A percentile compares a stretch with the other conserved stretches of the same genome.
phyloP scores from a whole-genome alignment of 106 monocot species.

The Dioscorea alata region DNA sequence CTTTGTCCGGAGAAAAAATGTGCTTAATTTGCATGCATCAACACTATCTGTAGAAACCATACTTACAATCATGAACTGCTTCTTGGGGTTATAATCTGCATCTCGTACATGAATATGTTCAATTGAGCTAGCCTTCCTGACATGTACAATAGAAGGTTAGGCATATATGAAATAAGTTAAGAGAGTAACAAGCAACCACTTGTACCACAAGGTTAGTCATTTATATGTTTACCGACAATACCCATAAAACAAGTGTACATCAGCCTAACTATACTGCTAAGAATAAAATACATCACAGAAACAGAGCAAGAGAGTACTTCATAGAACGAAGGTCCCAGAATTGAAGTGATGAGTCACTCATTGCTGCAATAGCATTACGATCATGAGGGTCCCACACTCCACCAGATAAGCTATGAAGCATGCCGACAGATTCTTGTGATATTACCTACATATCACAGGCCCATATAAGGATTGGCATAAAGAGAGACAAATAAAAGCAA shows the following conservation, averaged over 20 bases:
- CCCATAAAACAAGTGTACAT: too few relatives aligned
- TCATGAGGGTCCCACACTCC: conserved; percentile 98
- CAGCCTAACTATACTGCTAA: too few relatives aligned
- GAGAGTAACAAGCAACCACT: too few relatives aligned
- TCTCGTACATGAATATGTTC: conserved; percentile 83
- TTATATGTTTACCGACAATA: too few relatives aligned
- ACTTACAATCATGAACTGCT: conserved; percentile 79
- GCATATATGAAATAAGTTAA: too few relatives aligned
- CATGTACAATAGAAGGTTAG: background rate
- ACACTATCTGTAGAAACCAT: background rate
- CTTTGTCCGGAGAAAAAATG: too few relatives aligned
- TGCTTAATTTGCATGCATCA: too few relatives aligned
- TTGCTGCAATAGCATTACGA: conserved; percentile 56
- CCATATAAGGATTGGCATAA: conserved; percentile 16
- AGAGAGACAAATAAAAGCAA: background rate
- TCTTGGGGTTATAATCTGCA: conserved; percentile 91
- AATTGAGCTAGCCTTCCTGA: conserved; percentile 78
- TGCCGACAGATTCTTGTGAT: conserved; percentile 80
- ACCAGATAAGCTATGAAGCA: conserved; percentile 76
- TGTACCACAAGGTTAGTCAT: too few relatives aligned
- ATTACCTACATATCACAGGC: conserved; percentile 49
- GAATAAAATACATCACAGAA: background rate
- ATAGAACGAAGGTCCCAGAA: conserved; percentile 98
- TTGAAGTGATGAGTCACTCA: conserved; percentile 82
- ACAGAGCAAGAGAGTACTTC: conserved; percentile 46